phyloP scores from a whole-genome alignment of 305 asterid species.

The Solanum hybrid region DNA sequence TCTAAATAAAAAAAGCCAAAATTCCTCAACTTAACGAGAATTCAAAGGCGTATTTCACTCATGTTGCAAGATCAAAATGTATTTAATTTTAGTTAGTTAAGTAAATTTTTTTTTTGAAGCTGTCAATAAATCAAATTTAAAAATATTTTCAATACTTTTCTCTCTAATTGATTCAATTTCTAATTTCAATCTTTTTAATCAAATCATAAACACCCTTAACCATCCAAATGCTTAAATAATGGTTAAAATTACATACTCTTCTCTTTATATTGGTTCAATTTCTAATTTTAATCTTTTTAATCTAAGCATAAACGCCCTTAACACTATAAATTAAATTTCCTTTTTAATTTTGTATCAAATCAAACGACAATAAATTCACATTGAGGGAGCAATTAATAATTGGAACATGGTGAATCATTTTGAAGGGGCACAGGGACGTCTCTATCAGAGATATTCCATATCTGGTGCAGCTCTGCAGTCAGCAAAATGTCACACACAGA shows the following conservation, averaged over 20 bases:
- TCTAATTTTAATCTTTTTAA: too few relatives aligned
- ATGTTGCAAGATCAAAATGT: neutral
- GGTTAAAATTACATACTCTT: neutral
- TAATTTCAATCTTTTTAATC: neutral
- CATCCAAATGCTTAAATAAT: neutral
- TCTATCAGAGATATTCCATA: neutral
- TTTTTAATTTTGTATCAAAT: too few relatives aligned
- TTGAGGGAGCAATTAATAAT: neutral
- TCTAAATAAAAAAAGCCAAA: too few relatives aligned
- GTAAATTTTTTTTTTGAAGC: too few relatives aligned
- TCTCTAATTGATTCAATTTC: neutral
- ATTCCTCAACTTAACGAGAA: too few relatives aligned
- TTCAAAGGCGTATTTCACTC: accelerated
- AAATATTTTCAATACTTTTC: too few relatives aligned
- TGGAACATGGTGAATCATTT: neutral
- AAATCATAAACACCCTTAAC: neutral
- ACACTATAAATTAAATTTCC: too few relatives aligned
- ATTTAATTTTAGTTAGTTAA: too few relatives aligned
- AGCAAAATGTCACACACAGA: neutral
- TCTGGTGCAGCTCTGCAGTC: neutral
- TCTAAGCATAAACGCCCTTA: neutral
- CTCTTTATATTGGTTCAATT: neutral
- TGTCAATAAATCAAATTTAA: too few relatives aligned
- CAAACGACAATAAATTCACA: too few relatives aligned
- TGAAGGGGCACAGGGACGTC: neutral